Evolutionary conservation across 495 filamentous ascomycete species (phyloP), one percentile per base, ranked within the genome.

Genomic region (Aspergillus conjunctus): DNA sequence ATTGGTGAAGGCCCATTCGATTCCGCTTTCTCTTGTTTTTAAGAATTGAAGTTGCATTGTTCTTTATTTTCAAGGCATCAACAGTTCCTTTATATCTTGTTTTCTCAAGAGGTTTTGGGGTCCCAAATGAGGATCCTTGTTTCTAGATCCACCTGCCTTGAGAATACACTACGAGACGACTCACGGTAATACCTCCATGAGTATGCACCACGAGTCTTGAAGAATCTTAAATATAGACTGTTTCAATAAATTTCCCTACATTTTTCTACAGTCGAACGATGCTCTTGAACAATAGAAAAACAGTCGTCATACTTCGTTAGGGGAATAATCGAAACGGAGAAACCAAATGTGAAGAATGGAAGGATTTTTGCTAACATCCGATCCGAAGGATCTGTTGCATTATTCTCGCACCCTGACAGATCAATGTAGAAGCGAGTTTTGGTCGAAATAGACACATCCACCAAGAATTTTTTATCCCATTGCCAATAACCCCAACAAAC

Each of bases 311-410:
- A 74, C 75, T 78, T 78, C 75, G 75, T 76, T 78, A 73, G 69
- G 67, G 66, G 65, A 71, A 69, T 64, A 74, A 69, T 66, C 63
- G 68, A 72, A 65, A 69, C n/a, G 67, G 67, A 44, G 41, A 51
- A 60, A 60, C 53, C 58, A 71, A 71, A 68, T 63, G 66, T 71
- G 60, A 71, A 70, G 63, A 54, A 56, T 58, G 46, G 45, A 66
- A 66, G 69, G 60, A 72, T 75, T 76, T 78, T 77, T 72, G 76
- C 72, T 78, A 78, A 72, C 70, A 76, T 71, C 73, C 71, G 68
- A 75, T 65, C 73, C 68, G 66, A 65, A 59, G 60, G 71, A 74
- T 70, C 71, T 73, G 63, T 71, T 66, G 74, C 68, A 77, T 76
- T 76, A 75, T 68, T 67, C 69, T 75, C 73, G 68, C 65, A 58